Conservation (phyloP, 257 asterid species). For the Solanum gandarillasii region DNA sequence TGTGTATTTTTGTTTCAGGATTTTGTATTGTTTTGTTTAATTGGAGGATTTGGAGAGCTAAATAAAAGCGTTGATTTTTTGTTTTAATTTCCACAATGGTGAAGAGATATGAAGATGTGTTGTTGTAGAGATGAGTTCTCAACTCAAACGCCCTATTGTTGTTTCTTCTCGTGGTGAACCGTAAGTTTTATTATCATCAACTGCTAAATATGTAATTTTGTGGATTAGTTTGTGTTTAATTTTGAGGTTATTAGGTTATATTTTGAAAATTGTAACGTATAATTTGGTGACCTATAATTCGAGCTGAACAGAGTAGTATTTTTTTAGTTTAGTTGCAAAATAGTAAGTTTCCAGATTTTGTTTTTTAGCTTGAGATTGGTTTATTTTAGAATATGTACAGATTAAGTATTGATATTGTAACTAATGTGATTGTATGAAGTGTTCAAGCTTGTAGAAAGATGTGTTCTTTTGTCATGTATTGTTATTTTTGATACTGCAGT, state of each 20-base stretch:
- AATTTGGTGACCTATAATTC: not conserved
- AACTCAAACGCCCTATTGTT: conserved; percentile 38
- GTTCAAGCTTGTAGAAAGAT: not conserved
- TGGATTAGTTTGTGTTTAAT: not conserved
- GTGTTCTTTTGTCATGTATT: not conserved
- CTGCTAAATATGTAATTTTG: not conserved
- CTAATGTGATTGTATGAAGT: not conserved
- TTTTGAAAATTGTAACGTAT: not conserved
- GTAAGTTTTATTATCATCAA: conserved; percentile 16
- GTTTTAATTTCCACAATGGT: conserved; percentile 19
- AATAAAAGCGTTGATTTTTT: conserved; percentile 20
- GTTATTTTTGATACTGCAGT: conserved; percentile 31
- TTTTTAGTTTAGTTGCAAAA: not conserved
- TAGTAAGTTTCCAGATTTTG: not conserved
- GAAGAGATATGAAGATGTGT: conserved; percentile 63
- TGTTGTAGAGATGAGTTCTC: conserved; percentile 27
- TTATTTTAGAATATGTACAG: not conserved
- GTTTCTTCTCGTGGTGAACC: conserved; percentile 46
- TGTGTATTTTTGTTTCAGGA: conserved; percentile 22
- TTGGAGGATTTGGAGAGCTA: conserved; percentile 26
- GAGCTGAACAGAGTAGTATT: not conserved
- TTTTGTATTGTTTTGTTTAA: conserved; percentile 13
- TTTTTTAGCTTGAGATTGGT: not conserved
- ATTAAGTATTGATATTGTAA: not conserved
- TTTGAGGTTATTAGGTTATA: not conserved